Evolutionary conservation across 495 filamentous ascomycete species (phyloP).

Genomic region (Articulospora tetracladia): DNA sequence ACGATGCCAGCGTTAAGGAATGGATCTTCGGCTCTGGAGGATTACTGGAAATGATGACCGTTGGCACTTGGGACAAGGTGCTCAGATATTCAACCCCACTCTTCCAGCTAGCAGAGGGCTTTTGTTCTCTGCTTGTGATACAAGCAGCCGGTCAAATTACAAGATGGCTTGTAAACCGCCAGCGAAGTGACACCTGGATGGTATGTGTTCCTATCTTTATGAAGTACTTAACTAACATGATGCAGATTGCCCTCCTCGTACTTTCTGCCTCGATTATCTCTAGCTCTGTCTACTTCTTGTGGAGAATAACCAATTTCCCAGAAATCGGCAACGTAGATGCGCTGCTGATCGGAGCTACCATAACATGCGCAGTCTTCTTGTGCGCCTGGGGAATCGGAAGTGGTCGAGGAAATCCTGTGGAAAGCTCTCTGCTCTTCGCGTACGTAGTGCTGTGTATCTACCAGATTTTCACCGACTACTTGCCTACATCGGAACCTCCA

Average conservation of each 20-base stretch:
- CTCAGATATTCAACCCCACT: constrained; percentile 91
- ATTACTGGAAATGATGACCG: constrained; percentile 67
- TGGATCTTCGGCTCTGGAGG: constrained; percentile 85
- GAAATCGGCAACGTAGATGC: constrained; percentile 93
- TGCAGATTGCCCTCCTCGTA: constrained; percentile 72
- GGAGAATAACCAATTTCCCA: constrained; percentile 89
- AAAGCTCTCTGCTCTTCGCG: constrained; percentile 92
- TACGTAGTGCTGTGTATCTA: constrained; percentile 97
- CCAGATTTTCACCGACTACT: constrained; percentile 98
- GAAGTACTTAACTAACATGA: constrained; percentile 8
- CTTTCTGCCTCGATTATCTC: constrained; percentile 87
- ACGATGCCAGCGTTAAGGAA: constrained; percentile 60
- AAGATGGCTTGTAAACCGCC: constrained; percentile 89
- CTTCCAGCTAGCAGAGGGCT: constrained; percentile 92
- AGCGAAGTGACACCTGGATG: constrained; percentile 95
- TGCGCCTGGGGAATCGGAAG: constrained; percentile 93
- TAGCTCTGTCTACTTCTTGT: constrained; percentile 92
- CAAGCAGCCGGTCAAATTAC: constrained; percentile 93
- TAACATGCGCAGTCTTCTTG: constrained; percentile 87
- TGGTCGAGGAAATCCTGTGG: constrained; percentile 91
- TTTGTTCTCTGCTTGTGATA: constrained; percentile 93
- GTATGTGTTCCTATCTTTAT: constrained; percentile 44
- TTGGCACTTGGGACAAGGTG: constrained; percentile 86
- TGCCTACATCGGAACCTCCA: constrained; percentile 56
- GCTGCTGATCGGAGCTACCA: constrained; percentile 82